phyloP scores from a whole-genome alignment of 1,139 yeast genomes.

The Suhomyces taliae region DNA sequence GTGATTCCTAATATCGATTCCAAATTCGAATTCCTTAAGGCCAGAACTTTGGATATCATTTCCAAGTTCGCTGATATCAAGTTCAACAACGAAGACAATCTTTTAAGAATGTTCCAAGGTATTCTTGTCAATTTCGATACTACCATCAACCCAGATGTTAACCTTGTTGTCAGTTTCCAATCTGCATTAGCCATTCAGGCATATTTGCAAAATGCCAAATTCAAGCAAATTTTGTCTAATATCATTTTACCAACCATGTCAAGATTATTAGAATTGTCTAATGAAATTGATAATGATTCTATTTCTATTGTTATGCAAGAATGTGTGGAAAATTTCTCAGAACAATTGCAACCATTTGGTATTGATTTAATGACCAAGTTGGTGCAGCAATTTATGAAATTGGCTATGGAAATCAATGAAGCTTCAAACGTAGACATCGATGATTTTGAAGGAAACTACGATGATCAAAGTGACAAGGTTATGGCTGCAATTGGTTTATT shows the following conservation, averaged over 20 bases:
- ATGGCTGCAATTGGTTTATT: slow-evolving; percentile 87
- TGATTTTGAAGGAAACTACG: slow-evolving; percentile 39
- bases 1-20: slow-evolving; percentile 75
- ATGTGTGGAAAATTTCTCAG: slow-evolving; percentile 85
- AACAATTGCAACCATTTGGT: slow-evolving; percentile 92
- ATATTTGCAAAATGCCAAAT: slow-evolving; percentile 62
- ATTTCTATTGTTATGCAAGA: slow-evolving; percentile 93
- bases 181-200: slow-evolving; percentile 87
- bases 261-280: slow-evolving; percentile 68
- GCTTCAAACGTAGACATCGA: slow-evolving; percentile 50
- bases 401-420: slow-evolving; percentile 69
- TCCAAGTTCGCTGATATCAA: slow-evolving; percentile 68
- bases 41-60: slow-evolving; percentile 80
- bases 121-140: slow-evolving; percentile 58
- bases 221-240: slow-evolving; percentile 64
- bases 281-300: slow-evolving; percentile 84
- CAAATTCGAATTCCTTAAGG: slow-evolving; percentile 69
- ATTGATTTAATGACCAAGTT: slow-evolving; percentile 79
- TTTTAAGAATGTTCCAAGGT: slow-evolving; percentile 63
- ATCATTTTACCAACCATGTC: slow-evolving; percentile 84
- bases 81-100: slow-evolving; percentile 48
- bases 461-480: slow-evolving; percentile 70
- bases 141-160: slow-evolving; percentile 38
- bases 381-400: slow-evolving; percentile 74
- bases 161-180: slow-evolving; percentile 79